These are phyloP conservation scores for Chlorella sp. DNA, from an alignment of 139 green algal genomes.

Conservation along the genomic window DNA sequence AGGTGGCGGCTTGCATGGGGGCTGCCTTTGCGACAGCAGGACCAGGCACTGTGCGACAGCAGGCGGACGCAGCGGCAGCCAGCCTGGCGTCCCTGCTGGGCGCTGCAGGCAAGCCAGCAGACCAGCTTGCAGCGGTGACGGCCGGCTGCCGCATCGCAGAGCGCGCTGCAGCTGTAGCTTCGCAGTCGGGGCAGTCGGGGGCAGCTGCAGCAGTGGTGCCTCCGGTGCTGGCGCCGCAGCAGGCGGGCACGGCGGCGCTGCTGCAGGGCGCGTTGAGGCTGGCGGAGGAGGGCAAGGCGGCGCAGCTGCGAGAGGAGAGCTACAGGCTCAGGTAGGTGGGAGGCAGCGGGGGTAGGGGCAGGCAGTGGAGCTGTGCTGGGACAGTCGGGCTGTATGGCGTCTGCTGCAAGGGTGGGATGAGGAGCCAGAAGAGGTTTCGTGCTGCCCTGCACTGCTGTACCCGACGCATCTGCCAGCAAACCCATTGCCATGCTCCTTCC, in stretches of 20 bases:
- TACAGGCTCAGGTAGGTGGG: not conserved
- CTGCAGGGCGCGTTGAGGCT: conserved; percentile 22
- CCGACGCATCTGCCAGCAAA: too few relatives aligned
- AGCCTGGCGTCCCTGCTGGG: conserved; percentile 5
- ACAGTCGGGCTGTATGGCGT: too few relatives aligned
- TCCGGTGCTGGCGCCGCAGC: not conserved
- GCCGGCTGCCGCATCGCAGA: conserved; percentile 19
- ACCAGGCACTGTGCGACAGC: not conserved
- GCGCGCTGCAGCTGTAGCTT: not conserved
- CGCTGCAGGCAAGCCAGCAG: conserved; percentile 11
- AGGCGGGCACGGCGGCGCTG: conserved; percentile 5
- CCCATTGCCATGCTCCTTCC: not conserved
- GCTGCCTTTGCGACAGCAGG: conserved; percentile 16
- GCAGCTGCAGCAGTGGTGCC: not conserved
- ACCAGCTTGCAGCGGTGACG: conserved; percentile 15
- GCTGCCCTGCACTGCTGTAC: not conserved
- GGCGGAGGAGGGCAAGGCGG: conserved; percentile 17
- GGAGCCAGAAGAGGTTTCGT: too few relatives aligned
- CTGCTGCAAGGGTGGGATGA: too few relatives aligned
- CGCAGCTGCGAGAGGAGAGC: conserved; percentile 35
- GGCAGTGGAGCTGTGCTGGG: not conserved
- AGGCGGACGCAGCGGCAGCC: not conserved
- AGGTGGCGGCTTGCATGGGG: conserved; percentile 28
- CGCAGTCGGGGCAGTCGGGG: not conserved
- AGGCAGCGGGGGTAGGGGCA: too few relatives aligned